Conservation (phyloP, 345 rosid species). For the Nasturtium officinale region DNA sequence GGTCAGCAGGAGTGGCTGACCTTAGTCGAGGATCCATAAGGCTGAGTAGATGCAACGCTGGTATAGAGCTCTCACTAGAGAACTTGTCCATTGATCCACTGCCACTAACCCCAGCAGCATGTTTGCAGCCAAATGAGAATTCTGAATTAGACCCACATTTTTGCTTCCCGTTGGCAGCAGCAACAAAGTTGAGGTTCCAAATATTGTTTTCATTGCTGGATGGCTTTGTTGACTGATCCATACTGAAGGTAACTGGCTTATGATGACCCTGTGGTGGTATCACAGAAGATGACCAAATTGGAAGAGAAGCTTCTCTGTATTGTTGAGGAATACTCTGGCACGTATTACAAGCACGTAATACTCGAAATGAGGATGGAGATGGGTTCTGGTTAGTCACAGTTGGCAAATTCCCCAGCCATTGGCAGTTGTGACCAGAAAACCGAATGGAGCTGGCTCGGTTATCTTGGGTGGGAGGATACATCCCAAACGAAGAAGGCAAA, state of each 20-base stretch:
- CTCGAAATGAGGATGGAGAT: constrained; percentile 42
- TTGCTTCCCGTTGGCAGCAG: constrained; percentile 49
- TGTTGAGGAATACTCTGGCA: constrained; percentile 55
- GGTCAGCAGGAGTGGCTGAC: constrained; percentile 53
- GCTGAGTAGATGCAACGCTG: constrained; percentile 91
- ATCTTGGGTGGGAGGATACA: constrained; percentile 50
- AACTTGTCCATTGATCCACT: constrained; percentile 54
- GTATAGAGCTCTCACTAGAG: constrained; percentile 68
- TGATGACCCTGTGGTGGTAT: constrained; percentile 47
- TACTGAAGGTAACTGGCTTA: constrained; percentile 46
- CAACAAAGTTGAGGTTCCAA: constrained; percentile 48
- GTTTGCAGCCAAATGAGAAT: constrained; percentile 55
- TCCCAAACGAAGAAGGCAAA: constrained; percentile 45
- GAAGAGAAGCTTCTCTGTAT: constrained; percentile 52
- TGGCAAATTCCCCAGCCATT: constrained; percentile 53
- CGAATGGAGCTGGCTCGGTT: constrained; percentile 48
- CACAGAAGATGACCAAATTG: constrained; percentile 51
- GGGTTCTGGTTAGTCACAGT: constrained; percentile 45
- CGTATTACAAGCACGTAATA: constrained; percentile 46
- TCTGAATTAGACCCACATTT: constrained; percentile 53
- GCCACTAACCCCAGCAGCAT: constrained; percentile 38
- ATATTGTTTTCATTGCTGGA: constrained; percentile 44
- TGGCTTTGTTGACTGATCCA: constrained; percentile 46
- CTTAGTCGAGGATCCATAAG: constrained; percentile 78
- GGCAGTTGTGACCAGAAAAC: constrained; percentile 51